Evolutionary conservation across 2,329 filamentous ascomycete species (phyloP).

Genomic region (Dendrostoma leiphaemia): DNA sequence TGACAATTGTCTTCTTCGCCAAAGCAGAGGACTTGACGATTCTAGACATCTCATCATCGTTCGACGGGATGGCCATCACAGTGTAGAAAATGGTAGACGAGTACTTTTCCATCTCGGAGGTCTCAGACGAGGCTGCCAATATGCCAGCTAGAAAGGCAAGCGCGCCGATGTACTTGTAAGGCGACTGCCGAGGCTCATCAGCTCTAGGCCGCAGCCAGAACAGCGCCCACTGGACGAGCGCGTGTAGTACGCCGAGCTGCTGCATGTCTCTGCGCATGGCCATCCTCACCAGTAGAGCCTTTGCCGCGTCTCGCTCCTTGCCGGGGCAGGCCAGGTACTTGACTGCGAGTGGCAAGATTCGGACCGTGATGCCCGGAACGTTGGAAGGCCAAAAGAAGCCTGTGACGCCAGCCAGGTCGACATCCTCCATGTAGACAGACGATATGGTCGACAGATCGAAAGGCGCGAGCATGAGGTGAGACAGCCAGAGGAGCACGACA

Average conservation of each 20-base stretch:
- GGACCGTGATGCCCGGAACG: constrained; percentile 67
- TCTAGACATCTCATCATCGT: constrained; percentile 45
- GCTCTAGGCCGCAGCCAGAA: constrained; percentile 50
- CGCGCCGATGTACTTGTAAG: constrained; percentile 76
- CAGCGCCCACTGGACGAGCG: constrained; percentile 70
- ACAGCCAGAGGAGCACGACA: constrained; percentile 82
- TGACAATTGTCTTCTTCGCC: constrained; percentile 79
- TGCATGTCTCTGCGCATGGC: constrained; percentile 89
- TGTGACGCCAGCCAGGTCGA: constrained; percentile 38
- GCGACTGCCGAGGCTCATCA: constrained; percentile 41
- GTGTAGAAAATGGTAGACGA: constrained; percentile 64
- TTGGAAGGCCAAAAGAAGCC: constrained; percentile 55
- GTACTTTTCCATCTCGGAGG: constrained; percentile 69
- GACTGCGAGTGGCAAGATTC: constrained; percentile 69
- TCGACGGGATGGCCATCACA: constrained; percentile 47
- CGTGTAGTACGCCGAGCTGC: constrained; percentile 64
- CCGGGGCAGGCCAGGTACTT: constrained; percentile 72
- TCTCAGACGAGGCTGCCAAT: constrained; percentile 66
- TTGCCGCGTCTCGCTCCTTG: constrained; percentile 89
- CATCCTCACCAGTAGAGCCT: constrained; percentile 74
- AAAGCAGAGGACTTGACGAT: constrained; percentile 70
- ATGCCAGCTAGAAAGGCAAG: constrained; percentile 78
- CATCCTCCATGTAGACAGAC: constrained; percentile 49
- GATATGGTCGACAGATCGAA: constrained; percentile 91
- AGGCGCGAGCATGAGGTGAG: constrained; percentile 77